Evolutionary conservation across 345 rosid genomes (phyloP), one percentile per base, ranked within the genome.

Genomic region (Laguncularia racemosa): DNA sequence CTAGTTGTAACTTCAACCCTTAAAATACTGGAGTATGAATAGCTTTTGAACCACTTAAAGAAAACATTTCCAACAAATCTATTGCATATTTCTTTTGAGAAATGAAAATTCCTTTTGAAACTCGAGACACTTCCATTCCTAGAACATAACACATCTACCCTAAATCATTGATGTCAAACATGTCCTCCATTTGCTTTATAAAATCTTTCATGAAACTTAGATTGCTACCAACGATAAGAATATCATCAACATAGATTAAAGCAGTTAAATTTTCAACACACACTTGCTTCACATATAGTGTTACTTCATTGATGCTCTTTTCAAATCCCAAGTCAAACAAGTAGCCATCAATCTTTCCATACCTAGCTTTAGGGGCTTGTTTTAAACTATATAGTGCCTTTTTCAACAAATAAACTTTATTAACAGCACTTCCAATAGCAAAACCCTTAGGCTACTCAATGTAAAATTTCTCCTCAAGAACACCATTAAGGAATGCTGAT

Each of bases 211-310:
- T 20, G 5, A 6, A 6, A 1, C 10, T 14, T 13, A 5, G 17
- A 15, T 47, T 20, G 23, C 20, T 15, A 48, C 63, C 44, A 20
- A 26, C 26, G 4, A 59, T 14, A 5, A 59, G 10, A 3, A 59
- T 12, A 48, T 59, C 63, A 59, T 59, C 63, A 21, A 59, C 63
- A 48, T 59, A 59, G 16, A 59, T 13, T 9, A 54, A 20, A 47
- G 48, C 15, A 46, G 20, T 46, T 12, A 59, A 17, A 14, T 10
- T 3, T 15, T 26, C 18, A 6, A 4, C 14, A 12, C 28, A 11
- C 13, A 12, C 5, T 20, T 48, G 10, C 16, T 48, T 59, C 13
- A 15, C 33, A 46, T 59, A 46, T 2, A 59, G 16, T 6, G 63
- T 14, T 12, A 40, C 17, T 59, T 59, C 54, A 10, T 16, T 14